Base-by-base conservation (phyloP, 169 alveolate species). In the Theileria orientalis region DNA sequence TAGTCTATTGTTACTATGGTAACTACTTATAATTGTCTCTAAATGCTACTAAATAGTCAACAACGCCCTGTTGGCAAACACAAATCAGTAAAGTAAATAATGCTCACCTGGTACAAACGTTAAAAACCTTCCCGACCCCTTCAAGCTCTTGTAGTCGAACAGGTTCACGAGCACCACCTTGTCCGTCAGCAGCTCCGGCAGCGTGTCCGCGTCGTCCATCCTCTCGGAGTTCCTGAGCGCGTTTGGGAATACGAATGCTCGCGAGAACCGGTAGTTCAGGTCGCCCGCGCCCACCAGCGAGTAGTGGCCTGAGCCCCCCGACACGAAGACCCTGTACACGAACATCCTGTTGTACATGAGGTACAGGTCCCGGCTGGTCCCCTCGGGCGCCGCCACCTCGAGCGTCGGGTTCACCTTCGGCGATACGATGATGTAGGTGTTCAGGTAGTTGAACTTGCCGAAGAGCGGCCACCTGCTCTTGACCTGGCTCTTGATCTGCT, bases 61-160 rank as follows among this genome's bases (percentile, higher is more conserved):
- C 9, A 37, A 37, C 44, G 5, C 16, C 16, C 44, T 37, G 9
- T 7, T 7, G 5, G 9, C 9, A 37, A 37, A 37, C 16, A 37
- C 9, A 37, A 37, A 5, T 37, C 5, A 37, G 9, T 37, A 37
- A 7, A 37, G 9, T 37, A 37, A 37, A 7, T 7, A 37, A 7
- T 37, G 9, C 44, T 37, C 5, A 56, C 66, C 42, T 56, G 66
- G 14, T 56, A 32, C 16, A 11, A 56, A 56, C 21, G 66, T 56
- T 56, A 56, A 23, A 37, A 56, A 56, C 21, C 66, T 56, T 56
- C 66, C 66, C 16, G 25, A n/a, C 6, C 66, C 66, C 6, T 40
- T 56, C 7, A 56, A 30, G 29, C 21, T 56, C 19, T 56, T 40
- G 14, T 27, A 14, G 66, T 56, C 42, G 21, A 56, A 56, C 66